Evolutionary conservation across 73 alveolate genomes (phyloP).

Genomic region (Paramecium primaurelia): DNA sequence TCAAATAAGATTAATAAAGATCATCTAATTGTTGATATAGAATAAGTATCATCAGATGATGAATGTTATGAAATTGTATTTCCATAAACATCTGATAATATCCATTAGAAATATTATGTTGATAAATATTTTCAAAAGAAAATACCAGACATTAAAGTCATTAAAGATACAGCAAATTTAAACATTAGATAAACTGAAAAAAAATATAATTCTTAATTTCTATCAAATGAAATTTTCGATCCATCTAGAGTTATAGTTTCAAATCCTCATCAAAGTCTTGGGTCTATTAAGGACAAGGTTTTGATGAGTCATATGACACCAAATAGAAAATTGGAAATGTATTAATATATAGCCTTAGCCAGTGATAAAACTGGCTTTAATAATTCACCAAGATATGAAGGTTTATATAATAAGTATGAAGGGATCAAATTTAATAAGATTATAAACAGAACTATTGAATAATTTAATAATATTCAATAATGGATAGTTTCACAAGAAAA

Average conservation of each 20-base stretch:
- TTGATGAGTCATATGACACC: slow-evolving; percentile 39
- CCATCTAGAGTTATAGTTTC: neutral
- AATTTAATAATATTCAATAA: neutral
- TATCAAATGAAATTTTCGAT: neutral
- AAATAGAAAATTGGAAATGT: slow-evolving; percentile 32
- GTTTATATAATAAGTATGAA: slow-evolving; percentile 13
- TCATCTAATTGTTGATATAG: neutral
- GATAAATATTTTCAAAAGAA: neutral
- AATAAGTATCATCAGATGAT: slow-evolving; percentile 25
- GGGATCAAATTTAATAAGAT: neutral
- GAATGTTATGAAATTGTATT: slow-evolving; percentile 45
- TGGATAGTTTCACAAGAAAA: slow-evolving; percentile 18
- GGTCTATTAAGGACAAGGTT: slow-evolving; percentile 3
- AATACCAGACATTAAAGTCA: neutral
- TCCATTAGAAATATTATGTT: neutral
- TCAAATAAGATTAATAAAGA: neutral
- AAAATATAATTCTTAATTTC: neutral
- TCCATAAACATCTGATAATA: neutral
- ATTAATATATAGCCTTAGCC: neutral
- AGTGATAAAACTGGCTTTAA: neutral
- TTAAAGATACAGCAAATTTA: neutral
- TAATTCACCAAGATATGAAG: neutral
- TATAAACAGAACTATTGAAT: neutral
- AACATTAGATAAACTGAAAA: neutral
- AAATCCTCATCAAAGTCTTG: slow-evolving; percentile 12